Percentiles rank a stretch among this genome's conserved stretches.
Conservation (phyloP, 495 filamentous ascomycete species). For the Clavariopsis aquatica region DNA sequence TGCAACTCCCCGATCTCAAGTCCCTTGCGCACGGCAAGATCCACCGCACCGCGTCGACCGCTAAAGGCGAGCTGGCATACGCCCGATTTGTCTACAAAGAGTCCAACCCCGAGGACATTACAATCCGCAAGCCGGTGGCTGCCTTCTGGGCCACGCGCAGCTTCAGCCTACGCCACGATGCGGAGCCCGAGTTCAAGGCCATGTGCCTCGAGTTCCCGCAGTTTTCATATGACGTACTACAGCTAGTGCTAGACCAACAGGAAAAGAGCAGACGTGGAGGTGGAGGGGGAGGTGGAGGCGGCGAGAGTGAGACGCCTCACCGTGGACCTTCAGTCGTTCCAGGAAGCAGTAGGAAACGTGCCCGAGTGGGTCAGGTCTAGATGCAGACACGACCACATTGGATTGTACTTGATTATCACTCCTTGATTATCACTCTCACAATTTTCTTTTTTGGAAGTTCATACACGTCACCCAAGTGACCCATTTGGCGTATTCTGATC, state of each 20-base stretch:
- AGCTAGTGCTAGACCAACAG: slow-evolving; percentile 64
- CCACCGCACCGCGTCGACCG: slow-evolving; percentile 79
- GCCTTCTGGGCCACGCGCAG: slow-evolving; percentile 83
- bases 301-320: slow-evolving; percentile 36
- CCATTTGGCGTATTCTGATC: background rate
- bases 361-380: slow-evolving; percentile 43
- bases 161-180: slow-evolving; percentile 78
- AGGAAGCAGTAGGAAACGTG: slow-evolving; percentile 51
- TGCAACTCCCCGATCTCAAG: slow-evolving; percentile 71
- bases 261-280: slow-evolving; percentile 51
- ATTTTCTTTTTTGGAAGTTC: too few relatives aligned
- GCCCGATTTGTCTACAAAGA: slow-evolving; percentile 86
- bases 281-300: slow-evolving; percentile 36
- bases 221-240: slow-evolving; percentile 88
- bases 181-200: slow-evolving; percentile 74
- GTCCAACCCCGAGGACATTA: slow-evolving; percentile 65
- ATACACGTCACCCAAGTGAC: too few relatives aligned
- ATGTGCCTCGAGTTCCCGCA: slow-evolving; percentile 88
- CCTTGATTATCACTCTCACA: background rate
- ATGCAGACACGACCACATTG: background rate
- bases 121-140: slow-evolving; percentile 81
- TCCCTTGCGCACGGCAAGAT: slow-evolving; percentile 83
- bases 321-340: slow-evolving; percentile 36
- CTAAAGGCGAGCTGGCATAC: slow-evolving; percentile 84
- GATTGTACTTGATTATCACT: slow-evolving; percentile 1